phyloP scores from a whole-genome alignment of 2,329 filamentous ascomycete species.

The Sporothrix luriei region DNA sequence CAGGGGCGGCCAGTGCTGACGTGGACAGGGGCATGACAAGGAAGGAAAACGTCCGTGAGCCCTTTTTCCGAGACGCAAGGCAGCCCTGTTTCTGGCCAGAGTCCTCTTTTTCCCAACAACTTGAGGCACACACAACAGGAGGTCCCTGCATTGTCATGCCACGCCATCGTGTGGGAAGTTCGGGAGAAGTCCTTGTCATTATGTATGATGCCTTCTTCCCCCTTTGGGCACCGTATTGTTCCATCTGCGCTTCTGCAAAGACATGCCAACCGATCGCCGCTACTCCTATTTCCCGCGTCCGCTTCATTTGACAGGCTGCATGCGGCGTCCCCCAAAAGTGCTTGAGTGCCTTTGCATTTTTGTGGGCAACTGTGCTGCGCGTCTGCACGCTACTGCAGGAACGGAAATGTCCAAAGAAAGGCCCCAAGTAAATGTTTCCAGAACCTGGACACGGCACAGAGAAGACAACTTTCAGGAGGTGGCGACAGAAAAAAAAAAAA shows the following conservation, averaged over 20 bases:
- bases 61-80: background rate
- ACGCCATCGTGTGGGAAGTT: background rate
- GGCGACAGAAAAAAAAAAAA: slow-evolving; percentile 13
- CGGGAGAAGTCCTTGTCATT: slow-evolving; percentile 1
- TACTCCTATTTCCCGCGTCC: background rate
- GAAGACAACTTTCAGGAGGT: background rate
- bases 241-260: background rate
- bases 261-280: background rate
- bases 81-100: background rate
- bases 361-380: too few relatives aligned
- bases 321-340: background rate
- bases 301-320: background rate
- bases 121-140: background rate
- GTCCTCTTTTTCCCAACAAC: background rate
- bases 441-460: background rate
- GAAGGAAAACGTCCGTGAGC: background rate
- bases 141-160: background rate
- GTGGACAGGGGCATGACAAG: background rate
- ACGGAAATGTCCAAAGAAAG: background rate
- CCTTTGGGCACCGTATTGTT: background rate
- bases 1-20: slow-evolving; percentile 7
- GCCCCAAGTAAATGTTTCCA: background rate
- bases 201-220: background rate
- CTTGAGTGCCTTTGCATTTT: background rate
- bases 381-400: slow-evolving; percentile 14